Conservation (phyloP, 2,329 filamentous ascomycete species). For the Colletotrichum cordylinicola region DNA sequence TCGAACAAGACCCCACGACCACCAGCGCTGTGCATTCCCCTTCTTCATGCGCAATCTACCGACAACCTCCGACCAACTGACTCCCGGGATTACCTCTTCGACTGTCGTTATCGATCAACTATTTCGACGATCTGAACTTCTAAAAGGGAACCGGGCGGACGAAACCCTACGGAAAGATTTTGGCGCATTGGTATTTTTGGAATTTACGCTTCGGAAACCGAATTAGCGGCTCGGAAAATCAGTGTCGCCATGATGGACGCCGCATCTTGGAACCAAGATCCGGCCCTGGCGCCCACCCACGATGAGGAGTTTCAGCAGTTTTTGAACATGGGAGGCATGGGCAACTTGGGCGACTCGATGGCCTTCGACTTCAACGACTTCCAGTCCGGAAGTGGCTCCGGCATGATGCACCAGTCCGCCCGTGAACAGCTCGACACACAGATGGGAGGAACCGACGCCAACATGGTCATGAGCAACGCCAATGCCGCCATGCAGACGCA, state of each 20-base stretch:
- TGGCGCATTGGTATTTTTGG: background rate
- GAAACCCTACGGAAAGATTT: background rate
- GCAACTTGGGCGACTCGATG: slow-evolving; percentile 56
- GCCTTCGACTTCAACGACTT: slow-evolving; percentile 68
- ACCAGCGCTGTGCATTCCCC: background rate
- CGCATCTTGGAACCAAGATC: slow-evolving; percentile 62
- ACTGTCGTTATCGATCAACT: slow-evolving; percentile 1
- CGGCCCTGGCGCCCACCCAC: slow-evolving; percentile 52
- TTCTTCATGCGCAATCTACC: background rate
- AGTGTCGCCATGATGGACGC: slow-evolving; percentile 56
- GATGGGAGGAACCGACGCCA: slow-evolving; percentile 52
- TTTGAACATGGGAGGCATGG: slow-evolving; percentile 64
- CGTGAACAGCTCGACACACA: slow-evolving; percentile 53
- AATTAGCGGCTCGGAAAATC: background rate
- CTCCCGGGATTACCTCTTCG: background rate
- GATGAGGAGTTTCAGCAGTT: slow-evolving; percentile 72
- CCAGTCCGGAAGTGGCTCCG: slow-evolving; percentile 40
- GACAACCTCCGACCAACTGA: background rate
- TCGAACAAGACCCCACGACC: slow-evolving; percentile 11
- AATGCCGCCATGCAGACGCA: slow-evolving; percentile 40
- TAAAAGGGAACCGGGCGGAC: background rate
- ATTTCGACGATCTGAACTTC: background rate
- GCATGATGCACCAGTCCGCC: slow-evolving; percentile 44
- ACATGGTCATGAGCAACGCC: slow-evolving; percentile 37
- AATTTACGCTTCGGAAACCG: background rate